Conservation (phyloP, 148 eudicot genomes). For the Mesembryanthemum crystallinum region DNA sequence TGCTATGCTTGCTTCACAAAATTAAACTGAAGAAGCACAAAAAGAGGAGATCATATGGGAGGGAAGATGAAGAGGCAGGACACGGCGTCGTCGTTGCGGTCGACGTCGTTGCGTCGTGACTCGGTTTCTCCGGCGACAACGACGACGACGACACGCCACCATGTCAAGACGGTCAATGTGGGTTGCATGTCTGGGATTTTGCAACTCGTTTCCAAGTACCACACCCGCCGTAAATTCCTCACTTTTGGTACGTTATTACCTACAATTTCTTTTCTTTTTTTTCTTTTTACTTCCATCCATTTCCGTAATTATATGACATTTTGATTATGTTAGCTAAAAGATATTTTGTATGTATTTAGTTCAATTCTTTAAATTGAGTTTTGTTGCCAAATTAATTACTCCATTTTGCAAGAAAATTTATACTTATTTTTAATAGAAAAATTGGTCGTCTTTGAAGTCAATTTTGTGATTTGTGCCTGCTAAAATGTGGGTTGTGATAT, state of each 20-base stretch:
- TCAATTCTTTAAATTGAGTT: no score
- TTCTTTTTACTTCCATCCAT: background rate
- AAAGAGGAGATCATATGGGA: conserved; percentile 7
- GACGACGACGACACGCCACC: conserved; percentile 22
- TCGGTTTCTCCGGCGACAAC: conserved; percentile 26
- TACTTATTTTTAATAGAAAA: no score
- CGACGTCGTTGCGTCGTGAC: conserved; percentile 37
- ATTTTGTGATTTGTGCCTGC: no score
- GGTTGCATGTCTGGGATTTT: conserved; percentile 83
- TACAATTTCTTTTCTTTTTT: background rate
- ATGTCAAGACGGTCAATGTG: conserved; percentile 32
- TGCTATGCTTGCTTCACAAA: background rate
- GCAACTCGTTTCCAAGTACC: conserved; percentile 59
- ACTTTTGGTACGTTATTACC: conserved; percentile 44
- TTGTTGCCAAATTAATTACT: no score
- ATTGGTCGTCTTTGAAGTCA: no score
- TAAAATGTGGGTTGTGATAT: no score
- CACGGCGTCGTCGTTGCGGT: conserved; percentile 16
- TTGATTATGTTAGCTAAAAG: no score
- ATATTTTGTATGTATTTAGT: no score
- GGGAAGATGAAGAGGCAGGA: conserved; percentile 18
- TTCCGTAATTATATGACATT: no score
- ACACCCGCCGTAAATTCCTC: conserved; percentile 57
- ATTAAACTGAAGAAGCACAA: background rate
- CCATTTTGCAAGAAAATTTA: no score